Evolutionary conservation across 1,284 basidiomycete species (phyloP).

Genomic region (Sporisorium scitamineum): DNA sequence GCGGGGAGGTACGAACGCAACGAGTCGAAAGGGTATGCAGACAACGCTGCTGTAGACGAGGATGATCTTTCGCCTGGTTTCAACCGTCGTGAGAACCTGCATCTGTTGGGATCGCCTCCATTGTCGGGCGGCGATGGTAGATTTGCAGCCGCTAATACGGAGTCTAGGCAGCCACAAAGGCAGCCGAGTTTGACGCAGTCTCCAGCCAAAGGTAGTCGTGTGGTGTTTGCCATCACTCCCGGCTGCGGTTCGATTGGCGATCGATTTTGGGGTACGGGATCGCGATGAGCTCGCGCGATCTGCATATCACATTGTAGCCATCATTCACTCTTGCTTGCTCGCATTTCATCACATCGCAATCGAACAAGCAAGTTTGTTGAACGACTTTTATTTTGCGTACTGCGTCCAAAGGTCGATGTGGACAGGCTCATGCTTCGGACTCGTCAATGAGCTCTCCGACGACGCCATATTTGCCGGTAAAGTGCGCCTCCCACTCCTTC

Average conservation of each 20-base stretch:
- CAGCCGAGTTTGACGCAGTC: constrained; percentile 16
- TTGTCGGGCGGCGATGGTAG: constrained; percentile 23
- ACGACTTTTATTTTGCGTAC: neutral
- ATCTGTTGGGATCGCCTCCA: constrained; percentile 30
- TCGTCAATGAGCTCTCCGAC: constrained; percentile 67
- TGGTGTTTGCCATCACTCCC: constrained; percentile 65
- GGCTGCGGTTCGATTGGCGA: constrained; percentile 66
- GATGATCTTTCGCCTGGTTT: constrained; percentile 37
- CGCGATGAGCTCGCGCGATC: constrained; percentile 16
- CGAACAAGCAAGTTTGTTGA: neutral
- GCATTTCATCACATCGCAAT: constrained; percentile 6
- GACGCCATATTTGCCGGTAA: constrained; percentile 64
- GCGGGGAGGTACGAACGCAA: constrained; percentile 15
- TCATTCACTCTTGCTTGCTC: neutral
- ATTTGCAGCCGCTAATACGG: constrained; percentile 4
- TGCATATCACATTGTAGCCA: neutral
- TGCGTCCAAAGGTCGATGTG: neutral
- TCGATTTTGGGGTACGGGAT: constrained; percentile 63
- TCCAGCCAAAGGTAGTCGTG: constrained; percentile 37
- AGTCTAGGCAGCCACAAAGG: constrained; percentile 5
- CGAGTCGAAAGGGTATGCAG: neutral
- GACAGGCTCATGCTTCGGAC: constrained; percentile 14
- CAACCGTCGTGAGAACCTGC: constrained; percentile 23
- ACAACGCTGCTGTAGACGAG: constrained; percentile 33
- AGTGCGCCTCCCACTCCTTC: constrained; percentile 63